A percentile compares a stretch with the other conserved stretches of the same genome.
Conservation (phyloP, 1,284 basidiomycete genomes). For the Rhodotorula sp. region DNA sequence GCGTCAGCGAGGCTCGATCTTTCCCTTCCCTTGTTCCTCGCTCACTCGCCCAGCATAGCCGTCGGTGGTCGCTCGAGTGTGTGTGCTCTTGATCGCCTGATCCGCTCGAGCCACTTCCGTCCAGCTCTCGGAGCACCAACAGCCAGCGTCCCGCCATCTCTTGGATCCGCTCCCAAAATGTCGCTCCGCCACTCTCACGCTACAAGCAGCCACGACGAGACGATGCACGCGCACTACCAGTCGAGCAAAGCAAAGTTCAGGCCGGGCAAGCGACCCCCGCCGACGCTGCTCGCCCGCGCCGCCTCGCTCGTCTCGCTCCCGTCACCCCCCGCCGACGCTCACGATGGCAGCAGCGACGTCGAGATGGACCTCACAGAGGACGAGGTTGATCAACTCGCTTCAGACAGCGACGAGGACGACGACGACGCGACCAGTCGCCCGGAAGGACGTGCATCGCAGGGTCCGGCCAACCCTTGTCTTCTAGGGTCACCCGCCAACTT, state of each 20-base stretch:
- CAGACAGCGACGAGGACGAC: background rate
- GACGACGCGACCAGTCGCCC: background rate
- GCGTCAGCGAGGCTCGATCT: too few relatives aligned
- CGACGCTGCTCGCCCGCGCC: background rate
- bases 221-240: background rate
- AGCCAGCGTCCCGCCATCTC: constrained; percentile 1
- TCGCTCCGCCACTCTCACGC: background rate
- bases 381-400: constrained; percentile 1
- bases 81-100: too few relatives aligned
- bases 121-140: background rate
- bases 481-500: constrained; percentile 31
- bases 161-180: background rate
- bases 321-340: constrained; percentile 25
- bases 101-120: background rate
- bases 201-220: too few relatives aligned
- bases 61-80: too few relatives aligned
- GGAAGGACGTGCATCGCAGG: too few relatives aligned
- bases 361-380: constrained; percentile 20
- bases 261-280: constrained; percentile 4
- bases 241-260: constrained; percentile 1
- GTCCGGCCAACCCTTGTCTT: too few relatives aligned
- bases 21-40: too few relatives aligned
- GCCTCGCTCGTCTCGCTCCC: constrained; percentile 26
- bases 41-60: too few relatives aligned
- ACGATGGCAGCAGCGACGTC: constrained; percentile 15